Evolutionary conservation across 2,329 filamentous ascomycete species (phyloP), one percentile per base, ranked within the genome.

Genomic region (Epichloe gansuensis): DNA sequence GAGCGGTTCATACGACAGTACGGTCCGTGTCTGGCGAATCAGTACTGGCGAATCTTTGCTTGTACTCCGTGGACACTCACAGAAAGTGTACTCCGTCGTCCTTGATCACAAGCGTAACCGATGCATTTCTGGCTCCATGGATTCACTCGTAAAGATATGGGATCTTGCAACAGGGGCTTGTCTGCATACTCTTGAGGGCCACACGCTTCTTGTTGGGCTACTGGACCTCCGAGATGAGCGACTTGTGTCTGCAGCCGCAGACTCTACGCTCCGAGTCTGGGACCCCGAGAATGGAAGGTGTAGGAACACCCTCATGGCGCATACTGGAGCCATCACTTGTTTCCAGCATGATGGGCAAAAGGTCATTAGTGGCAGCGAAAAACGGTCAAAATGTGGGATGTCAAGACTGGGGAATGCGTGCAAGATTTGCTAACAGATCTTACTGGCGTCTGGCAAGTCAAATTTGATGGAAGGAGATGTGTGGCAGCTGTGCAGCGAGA

Each of bases 381-480:
- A 62, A 96, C 89, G 3, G 75, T 98, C 58, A 98, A 98, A 75
- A 94, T 98, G 88, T 98, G 93, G 93, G 89, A 98, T 63, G 86
- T 96, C 48, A 82, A 83, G 62, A 95, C 85, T 2, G 93, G 93
- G 48, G 87, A 96, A 62, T 96, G 90, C 66, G 83, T 95, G 50
- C 87, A 91, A 59, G 91, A 98, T 68, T 78, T 98, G 43, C 75
- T 98, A 62, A 95, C 89, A 13, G 91, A 96, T 63, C 76, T 98
- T 38, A 91, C 85, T 59, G 91, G 91, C n/a, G 93, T 98, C 7
- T 98, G 93, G 93, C 93, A 98, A 72, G 93, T 98, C 62, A 93
- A 93, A 63, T 98, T 98, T 71, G 91, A 98, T 63, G 89, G 94
- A 65, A 80, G 93, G 59, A 81, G 91, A 66, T 98, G 93, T 67